phyloP scores from a whole-genome alignment of 139 green algal species.

The Picochlorum sp. region DNA sequence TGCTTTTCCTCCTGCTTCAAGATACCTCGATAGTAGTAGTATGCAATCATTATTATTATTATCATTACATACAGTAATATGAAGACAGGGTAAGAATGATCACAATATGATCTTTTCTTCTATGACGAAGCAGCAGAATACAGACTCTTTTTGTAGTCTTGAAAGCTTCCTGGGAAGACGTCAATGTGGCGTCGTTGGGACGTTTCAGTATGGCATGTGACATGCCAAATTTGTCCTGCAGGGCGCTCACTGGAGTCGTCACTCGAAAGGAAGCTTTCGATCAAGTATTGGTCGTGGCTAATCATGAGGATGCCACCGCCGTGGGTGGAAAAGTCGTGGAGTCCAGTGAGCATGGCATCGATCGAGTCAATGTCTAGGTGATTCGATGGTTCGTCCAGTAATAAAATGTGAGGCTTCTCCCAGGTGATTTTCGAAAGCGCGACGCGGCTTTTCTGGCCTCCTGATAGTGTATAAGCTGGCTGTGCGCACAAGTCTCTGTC shows the following conservation, averaged over 20 bases:
- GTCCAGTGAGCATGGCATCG: constrained; percentile 56
- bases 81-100: too few species aligned
- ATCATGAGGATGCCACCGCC: constrained; percentile 76
- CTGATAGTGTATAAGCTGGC: constrained; percentile 87
- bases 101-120: too few species aligned
- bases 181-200: too few species aligned
- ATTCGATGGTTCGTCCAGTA: constrained; percentile 83
- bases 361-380: constrained; percentile 85
- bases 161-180: too few species aligned
- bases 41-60: too few species aligned
- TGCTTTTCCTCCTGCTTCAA: too few species aligned
- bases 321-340: neutral
- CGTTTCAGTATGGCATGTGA: too few species aligned
- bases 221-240: too few species aligned
- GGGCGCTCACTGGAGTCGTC: neutral
- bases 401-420: constrained; percentile 76
- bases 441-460: constrained; percentile 79
- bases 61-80: too few species aligned
- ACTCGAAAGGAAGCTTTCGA: constrained; percentile 32
- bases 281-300: constrained; percentile 68
- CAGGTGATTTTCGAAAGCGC: constrained; percentile 55
- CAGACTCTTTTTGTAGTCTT: too few species aligned
- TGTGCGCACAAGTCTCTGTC: constrained; percentile 72
- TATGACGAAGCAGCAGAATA: too few species aligned
- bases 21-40: too few species aligned